Evolutionary conservation across 192 early-diverging fungal species (phyloP).

Genomic region (Backusella luteola): DNA sequence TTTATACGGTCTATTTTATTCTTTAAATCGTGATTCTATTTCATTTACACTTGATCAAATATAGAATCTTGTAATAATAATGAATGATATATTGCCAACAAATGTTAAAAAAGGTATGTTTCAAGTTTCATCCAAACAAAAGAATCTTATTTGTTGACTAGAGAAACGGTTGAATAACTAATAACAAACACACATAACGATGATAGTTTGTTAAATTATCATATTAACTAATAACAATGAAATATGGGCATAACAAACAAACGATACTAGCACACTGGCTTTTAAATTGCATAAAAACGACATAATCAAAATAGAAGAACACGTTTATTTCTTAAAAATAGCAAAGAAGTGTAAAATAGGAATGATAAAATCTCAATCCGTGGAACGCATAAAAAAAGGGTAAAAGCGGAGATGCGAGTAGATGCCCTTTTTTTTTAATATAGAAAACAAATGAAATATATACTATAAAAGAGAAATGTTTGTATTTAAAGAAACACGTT

Average conservation of each 20-base stretch:
- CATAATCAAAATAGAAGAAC: background rate
- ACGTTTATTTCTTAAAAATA: background rate
- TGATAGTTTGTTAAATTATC: no score
- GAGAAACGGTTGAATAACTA: background rate
- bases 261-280: no score
- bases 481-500: background rate
- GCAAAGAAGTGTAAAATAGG: background rate
- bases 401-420: background rate
- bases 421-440: background rate
- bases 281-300: background rate
- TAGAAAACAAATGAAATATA: no score
- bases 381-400: background rate
- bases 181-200: background rate
- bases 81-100: background rate
- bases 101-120: background rate
- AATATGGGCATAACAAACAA: no score
- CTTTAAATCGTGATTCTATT: background rate
- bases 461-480: background rate
- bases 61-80: background rate
- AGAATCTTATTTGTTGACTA: background rate
- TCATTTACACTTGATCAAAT: background rate
- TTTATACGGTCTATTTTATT: background rate
- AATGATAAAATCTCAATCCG: background rate
- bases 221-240: no score
- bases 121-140: background rate